Evolutionary conservation across 78 protist species (phyloP).

Genomic region (Monosiga brevicollis): DNA sequence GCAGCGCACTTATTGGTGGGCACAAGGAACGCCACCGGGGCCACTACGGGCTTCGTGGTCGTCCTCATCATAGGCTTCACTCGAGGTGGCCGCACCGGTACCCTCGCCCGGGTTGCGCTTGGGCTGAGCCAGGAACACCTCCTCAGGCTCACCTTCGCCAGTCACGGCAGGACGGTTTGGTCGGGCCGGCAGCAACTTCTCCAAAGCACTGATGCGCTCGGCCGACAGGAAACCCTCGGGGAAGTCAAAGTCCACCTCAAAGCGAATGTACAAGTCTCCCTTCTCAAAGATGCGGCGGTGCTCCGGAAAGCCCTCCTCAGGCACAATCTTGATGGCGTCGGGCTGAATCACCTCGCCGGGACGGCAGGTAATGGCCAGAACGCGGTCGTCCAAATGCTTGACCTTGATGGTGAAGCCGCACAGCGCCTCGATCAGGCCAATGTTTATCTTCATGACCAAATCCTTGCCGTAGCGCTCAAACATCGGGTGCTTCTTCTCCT

Average conservation of each 20-base stretch:
- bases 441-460: slow-evolving; percentile 60
- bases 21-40: slow-evolving; percentile 31
- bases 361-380: slow-evolving; percentile 40
- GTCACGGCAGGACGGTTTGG: neutral
- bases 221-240: neutral
- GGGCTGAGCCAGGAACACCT: neutral
- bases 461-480: slow-evolving; percentile 84
- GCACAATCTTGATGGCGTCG: slow-evolving; percentile 62
- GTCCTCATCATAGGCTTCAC: slow-evolving; percentile 21
- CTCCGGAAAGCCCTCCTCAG: slow-evolving; percentile 93
- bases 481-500: slow-evolving; percentile 69
- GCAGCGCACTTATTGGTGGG: slow-evolving; percentile 5
- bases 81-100: neutral
- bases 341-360: slow-evolving; percentile 61
- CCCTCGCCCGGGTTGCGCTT: neutral
- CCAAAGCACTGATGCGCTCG: neutral
- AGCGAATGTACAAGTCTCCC: slow-evolving; percentile 69
- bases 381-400: slow-evolving; percentile 81
- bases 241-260: neutral
- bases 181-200: slow-evolving; percentile 9
- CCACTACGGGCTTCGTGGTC: slow-evolving; percentile 15
- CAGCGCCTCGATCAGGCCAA: slow-evolving; percentile 78
- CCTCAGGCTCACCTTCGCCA: slow-evolving; percentile 2
- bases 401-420: slow-evolving; percentile 76
- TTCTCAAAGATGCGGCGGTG: slow-evolving; percentile 69